Conservation (phyloP, 2,329 filamentous ascomycete species). For the Alternaria conjuncta region DNA sequence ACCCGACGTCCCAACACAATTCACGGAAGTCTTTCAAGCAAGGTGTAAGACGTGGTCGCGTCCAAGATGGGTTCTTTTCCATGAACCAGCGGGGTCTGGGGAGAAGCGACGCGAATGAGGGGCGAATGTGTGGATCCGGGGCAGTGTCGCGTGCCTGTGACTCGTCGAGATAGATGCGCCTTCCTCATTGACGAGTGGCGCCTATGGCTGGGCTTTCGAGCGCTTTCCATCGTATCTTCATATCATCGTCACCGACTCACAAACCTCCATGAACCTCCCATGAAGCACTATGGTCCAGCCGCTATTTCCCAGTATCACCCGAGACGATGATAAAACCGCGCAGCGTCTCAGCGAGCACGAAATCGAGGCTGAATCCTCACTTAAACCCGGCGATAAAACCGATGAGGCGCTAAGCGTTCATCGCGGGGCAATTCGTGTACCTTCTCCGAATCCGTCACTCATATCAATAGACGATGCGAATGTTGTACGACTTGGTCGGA, state of each 20-base stretch:
- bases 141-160: conserved; percentile 29
- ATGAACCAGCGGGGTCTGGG: background rate
- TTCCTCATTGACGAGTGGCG: conserved; percentile 33
- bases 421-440: conserved; percentile 39
- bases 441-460: conserved; percentile 43
- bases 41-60: background rate
- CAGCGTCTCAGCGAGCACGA: conserved; percentile 13
- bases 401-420: conserved; percentile 31
- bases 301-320: conserved; percentile 18
- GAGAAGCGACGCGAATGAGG: background rate
- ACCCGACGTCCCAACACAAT: background rate
- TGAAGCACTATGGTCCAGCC: conserved; percentile 35
- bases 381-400: conserved; percentile 40
- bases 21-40: background rate
- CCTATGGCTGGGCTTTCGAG: conserved; percentile 20
- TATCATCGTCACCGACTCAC: conserved; percentile 13
- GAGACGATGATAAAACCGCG: conserved; percentile 30
- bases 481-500: conserved; percentile 35
- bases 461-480: conserved; percentile 45
- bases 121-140: conserved; percentile 10
- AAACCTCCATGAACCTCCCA: conserved; percentile 9
- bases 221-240: conserved; percentile 17
- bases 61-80: background rate
- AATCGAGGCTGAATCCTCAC: conserved; percentile 13
- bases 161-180: conserved; percentile 28